Evolutionary conservation across 805 yeast genomes (phyloP).

Genomic region (Grigorovia jiainica): DNA sequence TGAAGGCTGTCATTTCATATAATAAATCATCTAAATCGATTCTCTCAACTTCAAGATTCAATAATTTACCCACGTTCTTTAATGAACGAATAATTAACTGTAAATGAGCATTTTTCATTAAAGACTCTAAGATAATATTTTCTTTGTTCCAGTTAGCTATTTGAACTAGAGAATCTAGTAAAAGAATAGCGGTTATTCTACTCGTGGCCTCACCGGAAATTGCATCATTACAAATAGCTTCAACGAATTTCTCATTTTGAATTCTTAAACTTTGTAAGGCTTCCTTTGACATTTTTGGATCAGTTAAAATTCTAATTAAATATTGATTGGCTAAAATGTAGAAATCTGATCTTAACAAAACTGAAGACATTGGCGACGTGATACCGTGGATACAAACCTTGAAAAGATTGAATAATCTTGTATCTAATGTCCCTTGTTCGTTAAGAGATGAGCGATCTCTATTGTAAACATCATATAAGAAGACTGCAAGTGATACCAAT

Average conservation of each 20-base stretch:
- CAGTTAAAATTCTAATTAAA: slow-evolving; percentile 40
- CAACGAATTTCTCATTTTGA: slow-evolving; percentile 55
- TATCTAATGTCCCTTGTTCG: slow-evolving; percentile 33
- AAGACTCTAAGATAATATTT: slow-evolving; percentile 47
- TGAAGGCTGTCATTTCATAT: slow-evolving; percentile 71
- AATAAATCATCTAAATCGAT: slow-evolving; percentile 45
- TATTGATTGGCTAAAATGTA: slow-evolving; percentile 66
- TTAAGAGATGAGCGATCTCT: slow-evolving; percentile 32
- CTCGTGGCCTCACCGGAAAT: slow-evolving; percentile 69
- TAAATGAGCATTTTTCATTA: slow-evolving; percentile 59
- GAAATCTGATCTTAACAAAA: slow-evolving; percentile 64
- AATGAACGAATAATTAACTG: slow-evolving; percentile 56
- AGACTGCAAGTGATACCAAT: slow-evolving; percentile 64
- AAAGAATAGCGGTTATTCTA: slow-evolving; percentile 64
- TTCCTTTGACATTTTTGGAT: slow-evolving; percentile 36
- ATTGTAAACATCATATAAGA: slow-evolving; percentile 55
- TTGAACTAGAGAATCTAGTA: slow-evolving; percentile 59
- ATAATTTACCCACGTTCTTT: slow-evolving; percentile 57
- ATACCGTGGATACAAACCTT: slow-evolving; percentile 68
- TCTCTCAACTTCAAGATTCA: slow-evolving; percentile 31
- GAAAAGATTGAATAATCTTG: slow-evolving; percentile 59
- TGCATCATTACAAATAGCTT: slow-evolving; percentile 66
- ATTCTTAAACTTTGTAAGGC: slow-evolving; percentile 44
- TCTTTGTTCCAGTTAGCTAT: slow-evolving; percentile 42
- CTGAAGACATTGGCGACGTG: slow-evolving; percentile 56